A percentile compares a stretch with the other conserved stretches of the same genome.
Conservation (phyloP, 2,329 filamentous ascomycete species). For the Meredithiella fracta region DNA sequence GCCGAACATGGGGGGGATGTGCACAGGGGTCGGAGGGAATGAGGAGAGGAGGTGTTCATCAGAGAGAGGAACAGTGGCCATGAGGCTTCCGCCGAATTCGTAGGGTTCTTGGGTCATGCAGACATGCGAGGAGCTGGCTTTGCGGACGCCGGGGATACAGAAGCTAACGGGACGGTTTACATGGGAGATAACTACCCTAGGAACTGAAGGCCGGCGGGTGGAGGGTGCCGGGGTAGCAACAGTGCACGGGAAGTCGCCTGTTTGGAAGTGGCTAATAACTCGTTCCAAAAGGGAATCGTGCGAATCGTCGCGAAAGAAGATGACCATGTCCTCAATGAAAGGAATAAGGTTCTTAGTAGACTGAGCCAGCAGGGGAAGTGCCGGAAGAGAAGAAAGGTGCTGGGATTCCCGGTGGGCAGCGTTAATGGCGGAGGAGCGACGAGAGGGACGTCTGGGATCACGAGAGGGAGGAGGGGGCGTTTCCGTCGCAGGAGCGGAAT, state of each 20-base stretch:
- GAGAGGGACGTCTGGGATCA: background rate
- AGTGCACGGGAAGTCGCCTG: conserved; percentile 22
- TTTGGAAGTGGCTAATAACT: conserved; percentile 31
- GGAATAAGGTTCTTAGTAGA: conserved; percentile 25
- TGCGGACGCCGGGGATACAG: conserved; percentile 6
- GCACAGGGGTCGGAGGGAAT: conserved; percentile 11
- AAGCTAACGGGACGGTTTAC: conserved; percentile 1
- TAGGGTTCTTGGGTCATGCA: conserved; percentile 7
- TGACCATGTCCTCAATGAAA: conserved; percentile 41
- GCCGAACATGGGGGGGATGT: conserved; percentile 8
- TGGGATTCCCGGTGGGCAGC: conserved; percentile 8
- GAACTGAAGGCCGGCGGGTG: conserved; percentile 10
- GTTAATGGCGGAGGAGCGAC: background rate
- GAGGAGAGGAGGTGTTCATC: conserved; percentile 13
- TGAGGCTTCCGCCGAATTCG: conserved; percentile 6
- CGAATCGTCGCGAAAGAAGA: conserved; percentile 33
- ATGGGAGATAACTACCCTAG: conserved; percentile 10
- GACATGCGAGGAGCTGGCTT: conserved; percentile 10
- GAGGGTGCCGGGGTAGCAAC: background rate
- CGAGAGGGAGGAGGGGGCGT: background rate
- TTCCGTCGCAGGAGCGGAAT: background rate
- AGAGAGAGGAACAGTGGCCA: background rate
- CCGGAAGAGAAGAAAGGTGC: background rate
- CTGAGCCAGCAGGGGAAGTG: background rate
- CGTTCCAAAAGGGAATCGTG: conserved; percentile 28